Evolutionary conservation across 345 rosid species (phyloP).

Genomic region (Bretschneidera sinensis): DNA sequence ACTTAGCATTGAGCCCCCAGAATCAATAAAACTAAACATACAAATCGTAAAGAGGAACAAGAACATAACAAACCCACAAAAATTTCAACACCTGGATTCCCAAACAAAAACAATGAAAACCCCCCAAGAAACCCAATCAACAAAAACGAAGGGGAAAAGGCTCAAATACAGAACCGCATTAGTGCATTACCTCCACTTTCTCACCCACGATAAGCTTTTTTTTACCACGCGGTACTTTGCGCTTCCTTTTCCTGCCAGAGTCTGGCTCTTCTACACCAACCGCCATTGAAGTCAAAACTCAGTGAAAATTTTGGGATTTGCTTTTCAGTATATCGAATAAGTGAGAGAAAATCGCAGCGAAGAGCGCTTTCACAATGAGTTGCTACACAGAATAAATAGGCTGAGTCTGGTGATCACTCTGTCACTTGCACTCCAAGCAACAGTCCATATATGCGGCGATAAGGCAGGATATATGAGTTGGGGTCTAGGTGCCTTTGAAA

Average conservation of each 20-base stretch:
- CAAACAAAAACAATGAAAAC: conserved; percentile 3
- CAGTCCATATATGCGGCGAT: no score
- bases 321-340: no score
- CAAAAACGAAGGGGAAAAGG: background rate
- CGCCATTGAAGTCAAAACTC: conserved; percentile 6
- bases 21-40: background rate
- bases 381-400: no score
- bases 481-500: no score
- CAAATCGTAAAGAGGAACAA: background rate
- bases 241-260: conserved; percentile 16
- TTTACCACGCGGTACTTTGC: conserved; percentile 3
- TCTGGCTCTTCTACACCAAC: conserved; percentile 16
- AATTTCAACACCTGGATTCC: no score
- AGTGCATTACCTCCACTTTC: conserved; percentile 23
- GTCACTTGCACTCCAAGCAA: no score
- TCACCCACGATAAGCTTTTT: conserved; percentile 26
- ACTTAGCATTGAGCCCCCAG: no score
- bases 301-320: background rate
- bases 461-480: no score
- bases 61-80: no score
- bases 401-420: no score
- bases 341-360: background rate
- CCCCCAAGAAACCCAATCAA: background rate
- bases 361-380: no score
- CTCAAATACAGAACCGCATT: no score